Evolutionary conservation across 106 monocot genomes (phyloP).

Genomic region (Dendrobium huoshanense): DNA sequence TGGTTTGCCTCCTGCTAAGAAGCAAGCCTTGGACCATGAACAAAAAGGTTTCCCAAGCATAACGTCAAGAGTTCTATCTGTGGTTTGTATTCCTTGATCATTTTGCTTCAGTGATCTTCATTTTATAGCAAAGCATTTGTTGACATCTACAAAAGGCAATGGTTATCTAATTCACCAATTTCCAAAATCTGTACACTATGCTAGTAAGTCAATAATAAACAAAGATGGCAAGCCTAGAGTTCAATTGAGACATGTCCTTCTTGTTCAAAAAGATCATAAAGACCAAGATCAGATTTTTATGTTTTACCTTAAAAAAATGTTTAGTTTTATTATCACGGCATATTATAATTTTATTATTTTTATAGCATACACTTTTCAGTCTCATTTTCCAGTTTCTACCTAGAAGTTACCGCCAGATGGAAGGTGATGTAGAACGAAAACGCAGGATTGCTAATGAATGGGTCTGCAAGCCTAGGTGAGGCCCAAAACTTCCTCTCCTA

Average conservation of each 20-base stretch:
- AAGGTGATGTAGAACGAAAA: too few species aligned
- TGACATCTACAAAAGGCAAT: background rate
- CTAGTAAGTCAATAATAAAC: background rate
- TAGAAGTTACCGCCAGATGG: background rate
- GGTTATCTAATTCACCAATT: background rate
- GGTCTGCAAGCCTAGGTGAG: too few species aligned
- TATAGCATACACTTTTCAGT: too few species aligned
- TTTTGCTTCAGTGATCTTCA: background rate
- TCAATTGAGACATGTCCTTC: background rate
- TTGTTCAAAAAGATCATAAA: background rate
- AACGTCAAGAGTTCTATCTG: conserved; percentile 35
- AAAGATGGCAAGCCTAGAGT: background rate
- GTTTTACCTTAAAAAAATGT: background rate
- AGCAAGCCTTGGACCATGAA: conserved; percentile 46
- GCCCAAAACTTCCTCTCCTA: too few species aligned
- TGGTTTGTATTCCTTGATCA: conserved; percentile 33
- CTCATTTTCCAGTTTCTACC: background rate
- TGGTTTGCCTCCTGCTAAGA: conserved; percentile 66
- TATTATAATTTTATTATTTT: too few species aligned
- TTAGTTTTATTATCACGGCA: too few species aligned
- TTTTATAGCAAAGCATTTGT: conserved; percentile 1
- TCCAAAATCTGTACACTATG: background rate
- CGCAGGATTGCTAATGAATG: too few species aligned
- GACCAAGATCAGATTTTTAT: background rate
- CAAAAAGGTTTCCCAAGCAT: conserved; percentile 19